Base-by-base conservation (phyloP, 495 filamentous ascomycete genomes). In the Aspergillus steynii region DNA sequence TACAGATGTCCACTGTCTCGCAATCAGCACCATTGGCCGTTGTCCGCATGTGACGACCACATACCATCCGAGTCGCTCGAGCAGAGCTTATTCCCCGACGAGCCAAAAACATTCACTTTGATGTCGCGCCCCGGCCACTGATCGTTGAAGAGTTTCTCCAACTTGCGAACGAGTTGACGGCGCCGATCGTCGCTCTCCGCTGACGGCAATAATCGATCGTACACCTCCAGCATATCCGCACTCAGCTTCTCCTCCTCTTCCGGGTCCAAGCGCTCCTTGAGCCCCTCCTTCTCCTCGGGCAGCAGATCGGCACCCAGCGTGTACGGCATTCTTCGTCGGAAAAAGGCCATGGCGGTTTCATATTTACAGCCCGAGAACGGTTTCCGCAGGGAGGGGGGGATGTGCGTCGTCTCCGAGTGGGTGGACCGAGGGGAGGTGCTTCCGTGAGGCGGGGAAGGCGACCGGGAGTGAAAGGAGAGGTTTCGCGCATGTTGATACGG, bases 41-140 rank as follows among this genome's bases (percentile, higher is more conserved):
- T 25, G 5, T 12, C 48, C 29, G n/a, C 48, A 58, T 27, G 20
- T 27, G 48, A 29, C 42, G 46, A 54, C 42, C 25, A 84, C 85
- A 65, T 77, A 97, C 93, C 92, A 78, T 99, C 95, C 56, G 96
- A 98, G 68, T 98, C 93, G 77, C 91, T 94, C 20, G 96, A 96
- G 71, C 92, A 97, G 45, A 98, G 82, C 67, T 96, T 81, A 71
- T 99, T 99, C 54, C 95, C 95, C 46, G 96, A 97, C 5, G 96
- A 98, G 25, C 95, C 95, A 83, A 98, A 99, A 31, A 98, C 86
- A 71, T 96, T 87, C 20, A 96, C 96, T 69, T 85, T 86, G 64
- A 97, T 97, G 60, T 94, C 83, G 65, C 90, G 88, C 2, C 90
- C 92, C 2, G 95, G 95, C 93, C 93, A 99, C 66, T 93, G 86